Evolutionary conservation across 495 filamentous ascomycete genomes (phyloP), one percentile per base, ranked within the genome.

Genomic region (Eremomyces bilateralis): DNA sequence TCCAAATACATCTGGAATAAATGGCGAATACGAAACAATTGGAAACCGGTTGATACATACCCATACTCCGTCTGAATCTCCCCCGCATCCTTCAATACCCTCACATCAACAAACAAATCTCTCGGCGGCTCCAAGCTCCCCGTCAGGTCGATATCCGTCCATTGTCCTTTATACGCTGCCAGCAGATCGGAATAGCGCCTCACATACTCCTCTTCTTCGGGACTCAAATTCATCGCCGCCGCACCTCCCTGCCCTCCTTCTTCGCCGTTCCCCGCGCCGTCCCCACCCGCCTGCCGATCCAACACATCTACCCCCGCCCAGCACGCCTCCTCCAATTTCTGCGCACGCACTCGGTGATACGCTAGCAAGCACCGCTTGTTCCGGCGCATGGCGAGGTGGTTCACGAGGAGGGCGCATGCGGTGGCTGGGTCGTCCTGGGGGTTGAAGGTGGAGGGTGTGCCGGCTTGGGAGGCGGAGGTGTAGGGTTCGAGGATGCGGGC

Each of bases 1-100:
- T 20, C 8, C 3, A 15, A 31, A 4, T 20, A 3, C 21, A 31
- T 31, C 15, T 30, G 18, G 4, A n/a, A 15, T n/a, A 20, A 36
- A 35, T 24, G 3, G 4, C 1, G 1, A 38, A 6, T 8, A 18
- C 15, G 10, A 32, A 32, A 32, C 10, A 11, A 18, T 11, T 10
- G 20, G 8, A 4, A 56, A 69, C 6, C 10, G 8, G 15, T 6
- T 10, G 16, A 6, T 6, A 56, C 70, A 52, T 67, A 94, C 81
- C 90, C 90, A 54, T 95, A 99, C 60, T 99, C 90, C 8, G 90
- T 99, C 58, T 99, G 88, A 42, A 99, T 92, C 62, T 95, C 88
- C 17, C 90, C 90, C 29, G 85, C 90, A 61, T 99, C 88, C 51
- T 88, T 93, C 41, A 99, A 54, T 34, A 95, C 90, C 36, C 90